Evolutionary conservation across 257 asterid genomes (phyloP).

Genomic region (Solanum neorickii): DNA sequence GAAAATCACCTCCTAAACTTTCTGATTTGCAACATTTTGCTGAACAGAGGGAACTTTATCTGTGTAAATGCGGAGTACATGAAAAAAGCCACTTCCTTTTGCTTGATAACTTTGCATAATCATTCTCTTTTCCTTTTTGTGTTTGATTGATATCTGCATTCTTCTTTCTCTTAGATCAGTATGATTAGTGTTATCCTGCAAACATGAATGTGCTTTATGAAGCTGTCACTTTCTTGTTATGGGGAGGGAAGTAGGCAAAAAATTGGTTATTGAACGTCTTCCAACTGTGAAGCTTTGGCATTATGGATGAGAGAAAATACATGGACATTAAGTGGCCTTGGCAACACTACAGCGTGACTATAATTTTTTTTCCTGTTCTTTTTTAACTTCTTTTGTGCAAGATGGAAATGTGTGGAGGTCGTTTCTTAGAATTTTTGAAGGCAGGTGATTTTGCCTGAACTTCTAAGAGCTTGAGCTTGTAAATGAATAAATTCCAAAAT

Average conservation of each 20-base stretch:
- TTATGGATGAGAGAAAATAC: neutral
- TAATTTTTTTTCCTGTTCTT: neutral
- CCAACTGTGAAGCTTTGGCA: neutral
- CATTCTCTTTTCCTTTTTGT: neutral
- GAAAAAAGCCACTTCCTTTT: neutral
- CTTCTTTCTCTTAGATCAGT: neutral
- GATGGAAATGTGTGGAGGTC: neutral
- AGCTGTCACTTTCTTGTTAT: neutral
- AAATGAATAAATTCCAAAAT: neutral
- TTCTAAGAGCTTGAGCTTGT: neutral
- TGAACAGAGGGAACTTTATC: neutral
- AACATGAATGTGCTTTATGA: neutral
- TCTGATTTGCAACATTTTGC: neutral
- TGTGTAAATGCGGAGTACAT: neutral
- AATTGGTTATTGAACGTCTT: neutral
- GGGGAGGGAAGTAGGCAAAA: neutral
- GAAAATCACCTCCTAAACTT: neutral
- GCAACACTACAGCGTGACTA: neutral
- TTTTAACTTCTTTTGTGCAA: neutral
- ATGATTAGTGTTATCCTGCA: neutral
- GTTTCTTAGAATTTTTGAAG: neutral
- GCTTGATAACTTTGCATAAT: neutral
- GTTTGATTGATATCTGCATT: neutral
- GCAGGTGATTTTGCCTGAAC: neutral
- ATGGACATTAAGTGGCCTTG: neutral